phyloP scores from a whole-genome alignment of 306 rosid genomes.

The Senna tora region DNA sequence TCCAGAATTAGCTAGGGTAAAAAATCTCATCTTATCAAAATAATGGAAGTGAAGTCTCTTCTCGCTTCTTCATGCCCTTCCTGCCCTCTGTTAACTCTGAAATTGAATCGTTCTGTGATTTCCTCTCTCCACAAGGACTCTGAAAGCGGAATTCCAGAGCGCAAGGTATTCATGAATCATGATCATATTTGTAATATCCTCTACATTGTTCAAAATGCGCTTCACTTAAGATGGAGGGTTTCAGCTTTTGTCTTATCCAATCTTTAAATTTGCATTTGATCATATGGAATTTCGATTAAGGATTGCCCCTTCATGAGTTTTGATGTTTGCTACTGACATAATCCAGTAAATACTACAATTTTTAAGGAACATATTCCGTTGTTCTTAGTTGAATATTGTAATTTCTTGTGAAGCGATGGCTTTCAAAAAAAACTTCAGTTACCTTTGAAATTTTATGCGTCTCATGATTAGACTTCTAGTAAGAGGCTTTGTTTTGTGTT shows the following conservation, averaged over 20 bases:
- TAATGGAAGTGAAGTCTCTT: constrained; percentile 40
- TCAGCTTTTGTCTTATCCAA: neutral
- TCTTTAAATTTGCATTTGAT: neutral
- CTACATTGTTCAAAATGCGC: neutral
- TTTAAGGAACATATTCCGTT: neutral
- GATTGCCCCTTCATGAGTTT: neutral
- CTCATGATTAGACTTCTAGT: neutral
- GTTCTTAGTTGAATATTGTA: neutral
- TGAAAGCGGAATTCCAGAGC: constrained; percentile 28
- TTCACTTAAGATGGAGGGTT: neutral
- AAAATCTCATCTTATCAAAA: neutral
- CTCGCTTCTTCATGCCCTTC: neutral
- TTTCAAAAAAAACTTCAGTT: neutral
- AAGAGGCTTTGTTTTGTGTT: neutral
- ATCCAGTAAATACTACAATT: neutral
- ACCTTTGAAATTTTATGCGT: neutral
- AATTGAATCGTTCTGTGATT: neutral
- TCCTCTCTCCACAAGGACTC: constrained; percentile 26
- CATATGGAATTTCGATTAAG: neutral
- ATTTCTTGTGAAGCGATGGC: neutral
- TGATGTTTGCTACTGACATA: neutral
- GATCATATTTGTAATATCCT: neutral
- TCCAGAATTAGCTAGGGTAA: neutral
- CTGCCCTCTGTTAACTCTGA: neutral
- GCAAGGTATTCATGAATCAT: constrained; percentile 42